Conservation (phyloP, 352 stramenopile species). For the Globisporangium spiculum region DNA sequence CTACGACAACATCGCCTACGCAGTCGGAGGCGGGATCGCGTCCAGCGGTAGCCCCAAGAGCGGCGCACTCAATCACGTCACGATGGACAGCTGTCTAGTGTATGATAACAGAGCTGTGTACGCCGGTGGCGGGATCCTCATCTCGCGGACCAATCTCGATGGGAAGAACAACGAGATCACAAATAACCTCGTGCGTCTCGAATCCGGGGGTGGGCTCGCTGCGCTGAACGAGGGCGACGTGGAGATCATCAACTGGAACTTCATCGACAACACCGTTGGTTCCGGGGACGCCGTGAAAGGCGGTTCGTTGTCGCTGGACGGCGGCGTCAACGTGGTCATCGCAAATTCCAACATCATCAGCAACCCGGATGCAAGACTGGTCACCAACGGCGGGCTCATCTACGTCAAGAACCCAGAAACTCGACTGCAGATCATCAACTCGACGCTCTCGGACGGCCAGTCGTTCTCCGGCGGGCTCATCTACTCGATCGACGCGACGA, state of each 20-base stretch:
- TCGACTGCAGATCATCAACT: constrained; percentile 32
- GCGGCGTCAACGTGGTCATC: constrained; percentile 23
- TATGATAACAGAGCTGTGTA: constrained; percentile 24
- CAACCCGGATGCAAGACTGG: constrained; percentile 26
- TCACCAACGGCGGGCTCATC: constrained; percentile 36
- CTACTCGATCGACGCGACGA: constrained; percentile 27
- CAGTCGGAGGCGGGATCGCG: constrained; percentile 26
- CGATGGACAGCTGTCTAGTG: constrained; percentile 23
- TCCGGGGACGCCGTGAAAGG: constrained; percentile 20
- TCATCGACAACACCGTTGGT: constrained; percentile 36
- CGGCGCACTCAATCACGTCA: constrained; percentile 15
- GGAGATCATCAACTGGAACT: constrained; percentile 24
- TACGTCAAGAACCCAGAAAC: constrained; percentile 36
- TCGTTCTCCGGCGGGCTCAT: constrained; percentile 44
- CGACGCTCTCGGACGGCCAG: constrained; percentile 32
- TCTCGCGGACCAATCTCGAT: constrained; percentile 27
- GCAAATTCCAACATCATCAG: constrained; percentile 29
- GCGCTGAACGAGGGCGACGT: constrained; percentile 19
- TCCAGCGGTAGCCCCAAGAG: constrained; percentile 14
- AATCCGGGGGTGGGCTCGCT: constrained; percentile 31
- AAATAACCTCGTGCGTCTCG: constrained; percentile 19
- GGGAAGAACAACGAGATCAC: constrained; percentile 21
- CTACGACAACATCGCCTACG: constrained; percentile 25
- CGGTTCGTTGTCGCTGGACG: constrained; percentile 24
- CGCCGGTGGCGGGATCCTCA: constrained; percentile 27